Base-by-base conservation (phyloP, 345 rosid genomes). In the Turnera subulata region DNA sequence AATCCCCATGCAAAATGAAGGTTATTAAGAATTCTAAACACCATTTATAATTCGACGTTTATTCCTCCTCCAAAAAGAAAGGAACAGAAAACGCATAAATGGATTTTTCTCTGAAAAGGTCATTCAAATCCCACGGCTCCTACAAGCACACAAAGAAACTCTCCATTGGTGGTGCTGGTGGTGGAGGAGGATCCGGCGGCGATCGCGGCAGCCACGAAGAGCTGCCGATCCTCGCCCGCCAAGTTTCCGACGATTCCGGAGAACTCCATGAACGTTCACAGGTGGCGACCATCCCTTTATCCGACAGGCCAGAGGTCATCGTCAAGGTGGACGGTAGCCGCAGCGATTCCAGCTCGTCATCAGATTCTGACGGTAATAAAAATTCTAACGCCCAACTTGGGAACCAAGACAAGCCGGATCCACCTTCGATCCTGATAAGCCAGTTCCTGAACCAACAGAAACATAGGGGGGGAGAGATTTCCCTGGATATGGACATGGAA, bases 401-500 rank as follows among this genome's bases (percentile, higher is more conserved):
- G 43, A 49, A 1, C 16, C 16, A 22, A 17, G 56, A 52, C 26
- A 21, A 19, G 9, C 43, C 60, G 50, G 67, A 67, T 67, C 63
- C 78, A 2, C 72, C 84, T 12, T 73, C 84, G 59, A 53, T 55
- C 69, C 40, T 78, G 37, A 71, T 70, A 8, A 52, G 74, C 21
- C 68, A 75, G 58, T 68, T 75, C 51, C 49, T 75, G 46, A 60
- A 59, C 18, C 72, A 63, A 32, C 74, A 71, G 38, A 67, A 46
- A 45, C 10, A 15, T 2, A 38, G 2, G 1, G 82, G 64, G 1
- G 72, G 73, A 3, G 96, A 92, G 63, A 78, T 89, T 67, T 73
- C 88, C 1, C 56, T 93, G 11, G 94, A 89, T 32, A 80, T 93
- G 69, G 94, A 87, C 50, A 43, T 80, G 58, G 90, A 90, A 15